A percentile compares a stretch with the other conserved stretches of the same genome.
These are phyloP conservation scores for Phylloporus sp. DNA, from an alignment of 768 basidiomycete species.

Conservation along the genomic window DNA sequence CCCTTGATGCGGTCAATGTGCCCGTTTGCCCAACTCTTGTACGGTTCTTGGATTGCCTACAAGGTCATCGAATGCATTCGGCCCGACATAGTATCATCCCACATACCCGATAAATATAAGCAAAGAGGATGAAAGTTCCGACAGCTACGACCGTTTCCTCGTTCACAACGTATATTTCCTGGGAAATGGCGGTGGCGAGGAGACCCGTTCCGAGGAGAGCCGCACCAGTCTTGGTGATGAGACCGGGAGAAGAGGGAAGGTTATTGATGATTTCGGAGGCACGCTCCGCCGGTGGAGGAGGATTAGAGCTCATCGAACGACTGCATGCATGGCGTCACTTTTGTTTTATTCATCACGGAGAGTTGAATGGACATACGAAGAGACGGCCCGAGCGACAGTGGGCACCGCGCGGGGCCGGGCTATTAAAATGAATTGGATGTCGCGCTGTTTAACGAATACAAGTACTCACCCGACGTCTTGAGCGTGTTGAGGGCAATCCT, in stretches of 20 bases:
- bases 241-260: slow-evolving; percentile 74
- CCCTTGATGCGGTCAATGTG: slow-evolving; percentile 81
- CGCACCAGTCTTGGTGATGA: slow-evolving; percentile 93
- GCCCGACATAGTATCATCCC: not conserved
- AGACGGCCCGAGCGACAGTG: slow-evolving; percentile 40
- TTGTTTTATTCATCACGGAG: slow-evolving; percentile 2
- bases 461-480: slow-evolving; percentile 50
- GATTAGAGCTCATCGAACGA: slow-evolving; percentile 61
- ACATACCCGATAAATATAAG: slow-evolving; percentile 75
- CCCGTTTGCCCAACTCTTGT: slow-evolving; percentile 86
- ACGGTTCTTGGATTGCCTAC: slow-evolving; percentile 78
- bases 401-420: slow-evolving; percentile 54
- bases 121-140: slow-evolving; percentile 78
- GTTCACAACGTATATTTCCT: slow-evolving; percentile 96
- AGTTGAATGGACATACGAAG: slow-evolving; percentile 39
- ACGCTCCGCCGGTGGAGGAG: slow-evolving; percentile 76
- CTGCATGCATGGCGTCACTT: slow-evolving; percentile 33
- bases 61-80: slow-evolving; percentile 13
- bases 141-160: slow-evolving; percentile 90
- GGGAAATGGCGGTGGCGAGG: slow-evolving; percentile 88
- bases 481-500: slow-evolving; percentile 65
- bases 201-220: slow-evolving; percentile 88
- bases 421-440: slow-evolving; percentile 20
- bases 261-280: slow-evolving; percentile 88
- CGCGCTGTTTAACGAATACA: too few relatives aligned